Base-by-base conservation (phyloP, 2,329 filamentous ascomycete species). In the Scedosporium boydii region DNA sequence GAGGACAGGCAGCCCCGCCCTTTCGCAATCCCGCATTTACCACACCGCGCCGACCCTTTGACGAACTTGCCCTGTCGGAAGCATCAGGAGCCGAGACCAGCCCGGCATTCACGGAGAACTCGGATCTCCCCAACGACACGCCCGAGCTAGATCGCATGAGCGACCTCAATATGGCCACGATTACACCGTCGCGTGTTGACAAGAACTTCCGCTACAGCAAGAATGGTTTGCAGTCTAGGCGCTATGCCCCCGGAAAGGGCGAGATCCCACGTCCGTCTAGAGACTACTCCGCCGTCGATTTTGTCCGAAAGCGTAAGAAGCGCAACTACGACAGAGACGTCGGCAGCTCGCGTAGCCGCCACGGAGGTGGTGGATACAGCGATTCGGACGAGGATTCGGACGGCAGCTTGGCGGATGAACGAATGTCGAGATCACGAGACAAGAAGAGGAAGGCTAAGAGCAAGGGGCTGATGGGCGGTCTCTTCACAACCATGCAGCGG, bases 1-100 rank as follows among this genome's bases (percentile, higher is more conserved):
- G 74, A 61, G 74, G 75, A 46, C 59, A 42, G 1, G 74, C 76
- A 0, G 81, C 79, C 0, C 76, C 82, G 14, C 76, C 79, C 0
- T 87, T 87, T 65, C 81, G 85, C 23, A 87, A 87, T 66, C 82
- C 85, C 0, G 81, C 84, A 2, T 88, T 88, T 66, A 86, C 82
- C 2, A 88, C 85, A 0, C 85, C 85, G 0, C 81, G 85, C 58
- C 83, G 80, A 63, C 79, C 81, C 0, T 76, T 82, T 64, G 83
- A 87, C 42, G 77, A 82, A 41, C 74, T 79, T 16, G 69, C 76
- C 2, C 73, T 82, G 58, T 84, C 83, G 3, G 84, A 86, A 68
- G 74, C 76, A 48, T 86, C 83, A 3, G 80, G 80, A 29, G 78
- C 80, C 53, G 85, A 88, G 65, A 82, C 83, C 18, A 87, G 85